Evolutionary conservation across 2,329 filamentous ascomycete genomes (phyloP).

Genomic region (Trichophyton benhamiae): DNA sequence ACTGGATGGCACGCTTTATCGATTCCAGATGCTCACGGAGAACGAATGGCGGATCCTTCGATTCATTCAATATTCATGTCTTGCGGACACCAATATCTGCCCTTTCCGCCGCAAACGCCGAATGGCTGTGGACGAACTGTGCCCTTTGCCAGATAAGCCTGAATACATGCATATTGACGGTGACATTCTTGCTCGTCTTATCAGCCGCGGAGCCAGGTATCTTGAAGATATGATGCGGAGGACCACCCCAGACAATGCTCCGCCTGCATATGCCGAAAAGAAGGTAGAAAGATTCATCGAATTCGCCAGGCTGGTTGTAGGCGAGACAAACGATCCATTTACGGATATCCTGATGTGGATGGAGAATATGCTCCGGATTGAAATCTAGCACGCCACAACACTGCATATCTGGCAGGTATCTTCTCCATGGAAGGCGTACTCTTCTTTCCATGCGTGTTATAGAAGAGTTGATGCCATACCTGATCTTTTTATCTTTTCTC

Average conservation of each 20-base stretch:
- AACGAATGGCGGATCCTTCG: constrained; percentile 56
- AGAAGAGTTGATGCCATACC: neutral
- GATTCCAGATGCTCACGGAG: constrained; percentile 54
- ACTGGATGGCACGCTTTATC: constrained; percentile 56
- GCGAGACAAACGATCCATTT: constrained; percentile 17
- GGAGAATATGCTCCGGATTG: constrained; percentile 20
- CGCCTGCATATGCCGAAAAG: constrained; percentile 11
- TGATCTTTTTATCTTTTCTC: neutral
- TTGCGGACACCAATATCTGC: constrained; percentile 37
- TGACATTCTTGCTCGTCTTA: constrained; percentile 47
- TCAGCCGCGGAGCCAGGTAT: constrained; percentile 31
- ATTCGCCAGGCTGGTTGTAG: constrained; percentile 41
- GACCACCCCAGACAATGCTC: neutral
- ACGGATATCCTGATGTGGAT: constrained; percentile 26
- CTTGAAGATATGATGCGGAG: constrained; percentile 22
- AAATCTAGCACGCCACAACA: constrained; percentile 27
- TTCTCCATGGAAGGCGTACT: neutral
- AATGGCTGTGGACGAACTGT: constrained; percentile 21
- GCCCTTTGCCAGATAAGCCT: constrained; percentile 33
- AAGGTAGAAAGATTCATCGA: constrained; percentile 35
- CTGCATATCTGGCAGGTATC: neutral
- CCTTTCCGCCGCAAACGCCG: constrained; percentile 34
- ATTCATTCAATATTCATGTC: constrained; percentile 59
- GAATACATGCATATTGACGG: constrained; percentile 54
- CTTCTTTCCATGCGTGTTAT: neutral